These are phyloP conservation scores for Phytophthora aleatoria DNA, from an alignment of 352 stramenopile genomes.

Conservation along the genomic window DNA sequence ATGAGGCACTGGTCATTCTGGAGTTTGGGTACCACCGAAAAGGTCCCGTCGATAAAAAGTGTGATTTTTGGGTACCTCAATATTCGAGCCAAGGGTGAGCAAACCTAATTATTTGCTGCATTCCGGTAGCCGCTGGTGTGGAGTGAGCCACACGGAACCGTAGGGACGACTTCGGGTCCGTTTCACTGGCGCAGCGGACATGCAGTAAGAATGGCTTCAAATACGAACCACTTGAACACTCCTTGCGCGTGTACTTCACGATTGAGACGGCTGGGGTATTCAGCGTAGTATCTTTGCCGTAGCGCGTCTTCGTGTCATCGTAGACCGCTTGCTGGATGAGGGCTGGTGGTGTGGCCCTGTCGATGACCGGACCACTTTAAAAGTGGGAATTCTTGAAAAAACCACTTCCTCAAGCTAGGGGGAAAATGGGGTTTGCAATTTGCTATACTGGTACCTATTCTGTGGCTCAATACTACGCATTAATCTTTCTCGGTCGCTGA, in stretches of 20 bases:
- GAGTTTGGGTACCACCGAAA: constrained; percentile 2
- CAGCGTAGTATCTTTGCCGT: neutral
- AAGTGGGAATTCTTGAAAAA: no score
- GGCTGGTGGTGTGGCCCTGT: neutral
- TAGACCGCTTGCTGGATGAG: neutral
- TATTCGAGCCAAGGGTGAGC: neutral
- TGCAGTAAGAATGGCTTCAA: neutral
- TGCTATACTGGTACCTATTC: no score
- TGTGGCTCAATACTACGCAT: no score
- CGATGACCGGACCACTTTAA: neutral
- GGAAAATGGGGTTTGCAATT: no score
- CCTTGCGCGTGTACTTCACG: neutral
- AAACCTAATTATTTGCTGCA: neutral
- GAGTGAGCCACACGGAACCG: neutral
- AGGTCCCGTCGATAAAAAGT: neutral
- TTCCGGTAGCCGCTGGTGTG: neutral
- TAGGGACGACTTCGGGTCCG: neutral
- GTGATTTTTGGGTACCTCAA: neutral
- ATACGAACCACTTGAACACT: neutral
- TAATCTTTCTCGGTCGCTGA: no score
- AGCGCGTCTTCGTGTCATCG: neutral
- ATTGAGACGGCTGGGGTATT: neutral
- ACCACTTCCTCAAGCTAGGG: no score
- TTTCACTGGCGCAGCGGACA: neutral
- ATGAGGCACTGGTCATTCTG: neutral